Evolutionary conservation across 1,284 basidiomycete species (phyloP), one percentile per base, ranked within the genome.

Genomic region (Ustilago esculenta): DNA sequence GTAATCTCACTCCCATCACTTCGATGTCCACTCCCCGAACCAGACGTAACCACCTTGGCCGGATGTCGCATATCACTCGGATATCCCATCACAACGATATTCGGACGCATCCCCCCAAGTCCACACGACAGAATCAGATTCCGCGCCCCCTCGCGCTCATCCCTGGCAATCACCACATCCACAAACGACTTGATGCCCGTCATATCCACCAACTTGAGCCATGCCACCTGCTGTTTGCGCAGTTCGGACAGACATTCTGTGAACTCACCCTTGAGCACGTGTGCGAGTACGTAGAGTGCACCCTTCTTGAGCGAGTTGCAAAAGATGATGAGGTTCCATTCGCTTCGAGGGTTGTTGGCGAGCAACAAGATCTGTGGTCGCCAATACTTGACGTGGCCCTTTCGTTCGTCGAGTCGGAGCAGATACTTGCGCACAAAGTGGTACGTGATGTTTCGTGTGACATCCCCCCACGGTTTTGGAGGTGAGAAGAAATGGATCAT

Each of bases 281-380:
- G 80, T 9, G 77, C 80, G 3, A 81, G 67, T 9, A 81, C 70
- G 44, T 81, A 81, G 21, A 81, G 68, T 2, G 79, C 78, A 17
- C 80, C 80, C 37, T 81, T 81, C 48, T 81, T 81, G 33, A 81
- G 75, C 45, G 75, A 76, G 53, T 81, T 81, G 77, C 80, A 81
- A 41, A 81, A 81, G 60, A 81, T 81, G 65, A 81, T 80, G 39
- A 80, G 55, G 57, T 81, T 81, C 79, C 77, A 80, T 44, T 81
- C 80, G 43, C 67, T 72, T 34, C 77, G 61, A 17, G 80, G 76
- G 30, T 81, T 77, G 72, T 81, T 81, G 32, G 78, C 78, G 5
- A 81, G 59, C 24, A 81, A 65, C 37, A 81, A 50, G 48, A 81
- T 76, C 56, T 81, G 80, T 4, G 80, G 80, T 4, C 80, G 73